phyloP scores from a whole-genome alignment of 2,329 filamentous ascomycete species.

The Periconia digitata region DNA sequence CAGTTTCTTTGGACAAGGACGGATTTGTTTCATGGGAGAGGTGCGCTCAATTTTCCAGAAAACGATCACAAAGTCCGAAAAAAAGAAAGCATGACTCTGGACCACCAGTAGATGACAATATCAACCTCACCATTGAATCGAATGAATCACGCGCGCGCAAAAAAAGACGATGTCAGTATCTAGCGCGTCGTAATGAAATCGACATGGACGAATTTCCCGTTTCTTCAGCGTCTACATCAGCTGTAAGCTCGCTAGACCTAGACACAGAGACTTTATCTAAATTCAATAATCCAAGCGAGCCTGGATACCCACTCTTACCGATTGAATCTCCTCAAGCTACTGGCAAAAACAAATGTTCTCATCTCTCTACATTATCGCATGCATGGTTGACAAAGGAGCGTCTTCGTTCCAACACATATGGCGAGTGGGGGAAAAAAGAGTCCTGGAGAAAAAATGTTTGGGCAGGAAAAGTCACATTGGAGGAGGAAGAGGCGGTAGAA shows the following conservation, averaged over 20 bases:
- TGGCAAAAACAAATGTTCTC: neutral
- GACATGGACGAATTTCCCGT: neutral
- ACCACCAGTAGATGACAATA: neutral
- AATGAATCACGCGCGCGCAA: neutral
- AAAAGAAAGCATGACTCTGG: neutral
- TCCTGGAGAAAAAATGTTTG: neutral
- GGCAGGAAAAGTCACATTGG: neutral
- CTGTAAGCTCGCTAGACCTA: neutral
- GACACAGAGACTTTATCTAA: neutral
- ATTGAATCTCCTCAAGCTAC: neutral
- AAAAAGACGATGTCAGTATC: neutral
- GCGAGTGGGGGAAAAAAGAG: neutral
- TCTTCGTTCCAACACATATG: neutral
- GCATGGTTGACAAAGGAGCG: neutral
- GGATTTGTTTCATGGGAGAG: slow-evolving; percentile 4
- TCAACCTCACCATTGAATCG: neutral
- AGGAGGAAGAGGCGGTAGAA: neutral
- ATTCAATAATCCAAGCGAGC: neutral
- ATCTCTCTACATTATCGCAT: neutral
- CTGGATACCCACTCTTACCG: neutral
- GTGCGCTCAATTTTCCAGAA: slow-evolving; percentile 6
- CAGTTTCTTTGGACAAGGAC: slow-evolving; percentile 1
- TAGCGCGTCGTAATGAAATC: neutral
- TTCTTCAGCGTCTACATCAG: neutral
- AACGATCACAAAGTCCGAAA: slow-evolving; percentile 3